Evolutionary conservation across 2,329 filamentous ascomycete genomes (phyloP).

Genomic region (Coniochaeta hoffmannii): DNA sequence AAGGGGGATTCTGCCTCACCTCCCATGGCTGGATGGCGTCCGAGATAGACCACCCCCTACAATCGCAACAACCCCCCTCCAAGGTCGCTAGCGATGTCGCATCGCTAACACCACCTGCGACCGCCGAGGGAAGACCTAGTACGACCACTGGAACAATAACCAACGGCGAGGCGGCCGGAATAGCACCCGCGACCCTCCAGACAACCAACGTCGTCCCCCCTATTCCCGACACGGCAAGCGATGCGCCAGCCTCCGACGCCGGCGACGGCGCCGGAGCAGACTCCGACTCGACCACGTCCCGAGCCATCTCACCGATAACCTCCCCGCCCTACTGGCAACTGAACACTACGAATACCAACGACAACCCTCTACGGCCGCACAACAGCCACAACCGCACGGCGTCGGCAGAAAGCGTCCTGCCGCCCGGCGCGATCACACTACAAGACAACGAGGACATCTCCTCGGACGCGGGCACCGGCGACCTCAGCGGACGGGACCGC

Average conservation of each 20-base stretch:
- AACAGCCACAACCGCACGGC: slow-evolving; percentile 26
- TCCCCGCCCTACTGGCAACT: slow-evolving; percentile 36
- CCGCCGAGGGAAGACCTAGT: not conserved
- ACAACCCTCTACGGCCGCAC: slow-evolving; percentile 24
- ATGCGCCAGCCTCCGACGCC: slow-evolving; percentile 6
- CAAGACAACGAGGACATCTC: slow-evolving; percentile 54
- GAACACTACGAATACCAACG: slow-evolving; percentile 2
- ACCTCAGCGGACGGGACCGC: slow-evolving; percentile 24
- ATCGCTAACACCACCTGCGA: slow-evolving; percentile 2
- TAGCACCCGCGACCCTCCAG: not conserved
- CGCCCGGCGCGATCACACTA: slow-evolving; percentile 48
- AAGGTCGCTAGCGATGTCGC: slow-evolving; percentile 4
- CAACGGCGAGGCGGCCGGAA: not conserved
- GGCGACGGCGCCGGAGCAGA: slow-evolving; percentile 5
- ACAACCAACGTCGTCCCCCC: not conserved
- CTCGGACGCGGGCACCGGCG: slow-evolving; percentile 25
- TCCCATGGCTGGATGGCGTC: slow-evolving; percentile 12
- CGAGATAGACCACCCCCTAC: slow-evolving; percentile 5
- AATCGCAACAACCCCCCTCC: slow-evolving; percentile 1
- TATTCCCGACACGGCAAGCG: not conserved
- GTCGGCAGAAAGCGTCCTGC: slow-evolving; percentile 42
- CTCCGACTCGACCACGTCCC: slow-evolving; percentile 6
- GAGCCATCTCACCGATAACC: slow-evolving; percentile 13
- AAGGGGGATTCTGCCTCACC: not conserved
- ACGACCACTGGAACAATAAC: not conserved